A percentile compares a stretch with the other conserved stretches of the same genome.
Conservation (phyloP, 2,329 filamentous ascomycete genomes). For the Fusarium nelsonii region DNA sequence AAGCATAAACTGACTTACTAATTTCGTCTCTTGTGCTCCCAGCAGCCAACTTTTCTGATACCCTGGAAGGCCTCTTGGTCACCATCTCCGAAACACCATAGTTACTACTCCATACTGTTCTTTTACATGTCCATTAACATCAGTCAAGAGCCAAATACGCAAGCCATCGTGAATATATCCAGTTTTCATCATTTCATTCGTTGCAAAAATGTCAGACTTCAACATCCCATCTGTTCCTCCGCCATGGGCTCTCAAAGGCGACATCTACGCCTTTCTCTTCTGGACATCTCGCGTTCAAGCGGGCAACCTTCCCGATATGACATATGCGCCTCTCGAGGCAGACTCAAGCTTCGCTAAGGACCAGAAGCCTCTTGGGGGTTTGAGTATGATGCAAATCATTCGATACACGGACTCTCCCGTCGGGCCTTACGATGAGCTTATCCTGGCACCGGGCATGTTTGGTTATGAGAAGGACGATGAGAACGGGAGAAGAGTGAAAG, state of each 20-base stretch:
- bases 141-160: background rate
- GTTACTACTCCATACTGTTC: background rate
- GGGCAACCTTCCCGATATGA: conserved; percentile 52
- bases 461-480: conserved; percentile 56
- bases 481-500: conserved; percentile 49
- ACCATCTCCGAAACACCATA: background rate
- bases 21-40: no score
- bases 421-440: conserved; percentile 66
- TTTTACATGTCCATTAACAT: background rate
- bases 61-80: background rate
- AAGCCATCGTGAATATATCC: background rate
- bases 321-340: conserved; percentile 63
- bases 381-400: conserved; percentile 64
- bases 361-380: conserved; percentile 56
- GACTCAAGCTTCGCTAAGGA: conserved; percentile 56
- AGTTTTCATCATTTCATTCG: conserved; percentile 7
- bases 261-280: conserved; percentile 59
- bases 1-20: no score
- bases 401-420: conserved; percentile 64
- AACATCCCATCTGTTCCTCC: conserved; percentile 46
- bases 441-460: conserved; percentile 62
- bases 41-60: no score
- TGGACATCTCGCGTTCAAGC: conserved; percentile 51
- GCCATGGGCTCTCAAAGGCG: conserved; percentile 61
- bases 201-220: conserved; percentile 44